Conservation (phyloP, 352 stramenopile species). For the Globisporangium canariense region DNA sequence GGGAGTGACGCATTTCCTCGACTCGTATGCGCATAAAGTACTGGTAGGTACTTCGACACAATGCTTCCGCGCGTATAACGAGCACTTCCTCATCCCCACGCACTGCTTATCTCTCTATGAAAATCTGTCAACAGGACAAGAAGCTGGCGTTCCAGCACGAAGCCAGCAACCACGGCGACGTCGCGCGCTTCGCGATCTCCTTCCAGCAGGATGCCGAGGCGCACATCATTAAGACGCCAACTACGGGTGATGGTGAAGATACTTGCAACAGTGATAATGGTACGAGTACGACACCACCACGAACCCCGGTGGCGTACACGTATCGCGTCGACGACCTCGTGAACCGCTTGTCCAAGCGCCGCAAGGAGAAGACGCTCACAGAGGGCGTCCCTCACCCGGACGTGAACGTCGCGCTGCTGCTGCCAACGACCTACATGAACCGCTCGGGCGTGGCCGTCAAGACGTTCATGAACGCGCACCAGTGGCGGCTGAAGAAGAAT, state of each 20-base stretch:
- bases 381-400: slow-evolving; percentile 70
- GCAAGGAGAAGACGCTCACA: slow-evolving; percentile 68
- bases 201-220: slow-evolving; percentile 60
- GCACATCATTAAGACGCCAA: neutral
- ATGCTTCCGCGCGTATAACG: neutral
- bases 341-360: slow-evolving; percentile 64
- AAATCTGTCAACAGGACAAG: slow-evolving; percentile 28
- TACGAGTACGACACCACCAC: too few species aligned
- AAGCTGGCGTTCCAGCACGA: slow-evolving; percentile 56
- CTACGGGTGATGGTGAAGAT: neutral
- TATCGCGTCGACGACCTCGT: slow-evolving; percentile 73
- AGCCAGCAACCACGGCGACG: slow-evolving; percentile 57
- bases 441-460: slow-evolving; percentile 71
- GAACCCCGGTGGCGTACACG: slow-evolving; percentile 13
- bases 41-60: slow-evolving; percentile 31
- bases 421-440: slow-evolving; percentile 86
- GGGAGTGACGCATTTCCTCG: slow-evolving; percentile 61
- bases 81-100: neutral
- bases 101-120: neutral
- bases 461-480: slow-evolving; percentile 76
- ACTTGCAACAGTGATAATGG: neutral
- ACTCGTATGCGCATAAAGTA: slow-evolving; percentile 56
- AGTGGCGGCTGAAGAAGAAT: slow-evolving; percentile 85
- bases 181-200: slow-evolving; percentile 47
- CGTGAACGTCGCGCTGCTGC: slow-evolving; percentile 74